Evolutionary conservation across 441 rosid genomes (phyloP), one percentile per base, ranked within the genome.

Genomic region (Gossypium trilobum): DNA sequence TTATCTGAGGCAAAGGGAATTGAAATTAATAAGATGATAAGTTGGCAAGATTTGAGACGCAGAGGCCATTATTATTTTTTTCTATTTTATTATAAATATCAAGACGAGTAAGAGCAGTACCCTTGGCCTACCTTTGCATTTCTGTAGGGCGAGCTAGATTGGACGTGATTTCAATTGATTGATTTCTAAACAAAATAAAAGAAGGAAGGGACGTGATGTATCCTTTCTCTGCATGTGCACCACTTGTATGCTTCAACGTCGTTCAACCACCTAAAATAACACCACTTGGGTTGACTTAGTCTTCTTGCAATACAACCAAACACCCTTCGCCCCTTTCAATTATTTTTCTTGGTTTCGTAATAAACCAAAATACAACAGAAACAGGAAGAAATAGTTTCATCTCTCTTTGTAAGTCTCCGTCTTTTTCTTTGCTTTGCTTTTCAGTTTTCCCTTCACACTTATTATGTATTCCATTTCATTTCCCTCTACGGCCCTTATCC

Each of bases 271-370:
- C 56, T 0, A 23, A 54, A 39, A 5, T 19, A 4, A 25, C 69
- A 70, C 56, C 71, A 72, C 57, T 19, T 22, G 64, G 60, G 60
- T 82, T 83, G 88, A 83, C 85, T 65, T 14, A 14, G 80, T 83
- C 84, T 4, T n/a, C 27, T 13, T 29, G 29, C 22, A 1, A 4
- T 8, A 23, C 48, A 52, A 2, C 23, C 57, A 16, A 13, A 25
- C 9, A 6, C 36, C 4, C 0, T 25, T 20, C 5, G 0, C 27
- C 4, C 13, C 4, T 23, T 31, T 60, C 36, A 23, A 10, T 11
- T 23, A 57, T 11, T 23, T 1, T 10, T 58, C n/a, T 58, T 58
- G 14, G 14, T 25, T 23, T 57, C 10, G 27, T 25, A 42, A 10
- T 16, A 11, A 64, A 10, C 31, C 54, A 39, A 39, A 3, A 42